A percentile compares a stretch with the other conserved stretches of the same genome.
phyloP scores from a whole-genome alignment of 164 flowering plant species.

The Aristolochia californica region DNA sequence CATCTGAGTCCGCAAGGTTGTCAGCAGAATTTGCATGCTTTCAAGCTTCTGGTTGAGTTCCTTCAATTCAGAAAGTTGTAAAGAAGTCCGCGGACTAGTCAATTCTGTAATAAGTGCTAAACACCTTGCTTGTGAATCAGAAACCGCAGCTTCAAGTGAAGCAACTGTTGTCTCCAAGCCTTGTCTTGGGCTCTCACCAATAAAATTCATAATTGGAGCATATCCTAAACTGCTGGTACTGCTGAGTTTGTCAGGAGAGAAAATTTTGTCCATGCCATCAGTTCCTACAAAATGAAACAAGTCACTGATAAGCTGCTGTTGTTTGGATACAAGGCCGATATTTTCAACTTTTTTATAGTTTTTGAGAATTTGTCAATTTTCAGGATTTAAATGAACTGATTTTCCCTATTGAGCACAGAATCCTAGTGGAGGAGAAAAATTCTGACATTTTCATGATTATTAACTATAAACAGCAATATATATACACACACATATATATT shows the following conservation, averaged over 20 bases:
- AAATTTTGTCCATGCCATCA: conserved; percentile 63
- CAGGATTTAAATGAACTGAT: no score
- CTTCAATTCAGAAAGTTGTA: conserved; percentile 29
- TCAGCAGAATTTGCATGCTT: conserved; percentile 50
- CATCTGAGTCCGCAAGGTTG: conserved; percentile 37
- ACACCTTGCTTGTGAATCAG: conserved; percentile 60
- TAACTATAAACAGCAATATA: no score
- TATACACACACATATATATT: no score
- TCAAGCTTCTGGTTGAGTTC: conserved; percentile 54
- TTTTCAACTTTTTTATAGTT: no score
- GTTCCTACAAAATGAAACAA: conserved; percentile 47
- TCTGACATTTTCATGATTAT: neutral
- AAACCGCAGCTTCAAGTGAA: conserved; percentile 56
- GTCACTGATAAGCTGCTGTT: no score
- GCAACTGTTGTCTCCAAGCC: conserved; percentile 42
- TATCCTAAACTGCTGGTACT: conserved; percentile 21
- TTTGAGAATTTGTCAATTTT: no score
- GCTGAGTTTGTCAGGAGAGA: conserved; percentile 42
- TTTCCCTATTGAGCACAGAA: neutral
- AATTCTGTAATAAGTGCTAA: conserved; percentile 36
- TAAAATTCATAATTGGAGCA: conserved; percentile 20
- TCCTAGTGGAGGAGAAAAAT: neutral
- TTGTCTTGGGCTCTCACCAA: conserved; percentile 16
- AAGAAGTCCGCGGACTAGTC: conserved; percentile 21
- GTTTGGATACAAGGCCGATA: no score